Base-by-base conservation (phyloP, 805 yeast species). In the Myxozyma kluyveri region DNA sequence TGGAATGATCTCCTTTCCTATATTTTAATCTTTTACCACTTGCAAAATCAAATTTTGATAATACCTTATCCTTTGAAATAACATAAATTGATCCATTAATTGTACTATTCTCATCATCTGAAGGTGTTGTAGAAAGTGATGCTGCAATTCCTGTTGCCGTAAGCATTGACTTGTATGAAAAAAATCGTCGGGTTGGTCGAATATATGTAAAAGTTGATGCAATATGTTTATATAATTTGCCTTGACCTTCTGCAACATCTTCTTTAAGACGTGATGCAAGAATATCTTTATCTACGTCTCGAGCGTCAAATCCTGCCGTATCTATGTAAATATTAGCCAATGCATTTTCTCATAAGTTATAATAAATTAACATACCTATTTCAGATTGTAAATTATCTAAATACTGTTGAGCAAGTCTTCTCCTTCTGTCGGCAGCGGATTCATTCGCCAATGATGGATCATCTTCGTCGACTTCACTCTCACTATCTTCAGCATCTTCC, bases 331-430 rank as follows among this genome's bases (percentile, higher is more conserved):
- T n/a, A n/a, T n/a, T 50, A 60, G 4, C 56, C 63, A 14, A 48
- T 6, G 26, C 18, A 6, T 40, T 36, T 26, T 3, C 12, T 7
- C 44, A 6, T 31, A 27, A n/a, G 10, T 18, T 9, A 29, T 6
- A 26, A 36, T 39, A 21, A 33, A 33, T 32, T 9, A 3, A 46
- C 50, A n/a, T 32, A 54, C 55, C 66, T 12, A 67, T 55, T 56
- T 84, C 88, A 2, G 73, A 70, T 66, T 86, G 81, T 63, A 93
- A 71, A 64, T 85, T 86, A 42, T 84, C 89, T 57, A 93, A 73
- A 68, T 93, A 93, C 69, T 90, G 93, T 69, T 89, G 89, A 17
- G 98, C 98, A 54, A 93, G 75, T 65, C 98, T 76, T 70, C 99
- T 80, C 69, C 99, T 81, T 69, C 88, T 89, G 65, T 93, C 99